Evolutionary conservation across 371 early-diverging fungal species (phyloP).

Genomic region (Massospora cicadina): DNA sequence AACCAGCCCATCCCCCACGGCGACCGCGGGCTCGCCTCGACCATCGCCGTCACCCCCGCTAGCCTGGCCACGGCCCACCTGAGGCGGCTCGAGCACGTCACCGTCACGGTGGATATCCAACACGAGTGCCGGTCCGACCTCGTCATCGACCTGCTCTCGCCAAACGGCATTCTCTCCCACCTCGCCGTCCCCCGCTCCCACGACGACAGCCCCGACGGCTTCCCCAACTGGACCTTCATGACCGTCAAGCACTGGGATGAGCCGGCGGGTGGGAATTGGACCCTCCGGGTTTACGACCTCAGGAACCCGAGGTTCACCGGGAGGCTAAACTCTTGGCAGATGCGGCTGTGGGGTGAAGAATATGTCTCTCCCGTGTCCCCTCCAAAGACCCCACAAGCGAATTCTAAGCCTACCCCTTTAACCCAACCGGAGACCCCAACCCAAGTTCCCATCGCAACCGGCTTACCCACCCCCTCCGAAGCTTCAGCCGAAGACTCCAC

Average conservation of each 20-base stretch:
- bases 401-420: neutral
- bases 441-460: neutral
- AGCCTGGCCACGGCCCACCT: slow-evolving; percentile 26
- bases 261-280: slow-evolving; percentile 13
- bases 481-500: neutral
- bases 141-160: slow-evolving; percentile 54
- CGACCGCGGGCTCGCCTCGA: slow-evolving; percentile 19
- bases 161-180: slow-evolving; percentile 38
- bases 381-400: neutral
- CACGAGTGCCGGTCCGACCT: slow-evolving; percentile 73
- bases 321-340: slow-evolving; percentile 33
- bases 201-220: slow-evolving; percentile 54
- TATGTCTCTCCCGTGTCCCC: neutral
- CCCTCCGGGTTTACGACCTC: neutral
- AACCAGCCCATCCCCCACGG: slow-evolving; percentile 35
- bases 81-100: slow-evolving; percentile 63
- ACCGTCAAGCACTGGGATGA: slow-evolving; percentile 94
- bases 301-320: neutral
- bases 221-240: slow-evolving; percentile 90
- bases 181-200: slow-evolving; percentile 41
- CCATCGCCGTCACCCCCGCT: slow-evolving; percentile 23
- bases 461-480: neutral
- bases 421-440: neutral
- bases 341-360: slow-evolving; percentile 39
- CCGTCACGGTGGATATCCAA: slow-evolving; percentile 61